Evolutionary conservation across 768 basidiomycete species (phyloP), one percentile per base, ranked within the genome.

Genomic region (Kondoa malvinella): DNA sequence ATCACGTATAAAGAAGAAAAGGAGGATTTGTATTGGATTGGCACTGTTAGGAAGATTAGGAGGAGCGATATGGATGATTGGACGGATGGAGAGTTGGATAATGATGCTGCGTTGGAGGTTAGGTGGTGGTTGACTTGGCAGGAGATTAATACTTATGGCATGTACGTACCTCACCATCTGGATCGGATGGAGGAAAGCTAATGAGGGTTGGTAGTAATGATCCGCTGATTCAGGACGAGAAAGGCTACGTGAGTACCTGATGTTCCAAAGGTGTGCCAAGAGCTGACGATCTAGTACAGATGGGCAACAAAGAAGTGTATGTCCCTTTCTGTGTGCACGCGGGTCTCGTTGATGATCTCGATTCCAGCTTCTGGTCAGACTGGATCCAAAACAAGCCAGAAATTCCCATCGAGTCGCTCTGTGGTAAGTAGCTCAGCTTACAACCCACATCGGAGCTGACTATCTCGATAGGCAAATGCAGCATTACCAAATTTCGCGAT

Each of bases 291-390:
- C 21, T 50, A 50, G 21, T 33, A 25, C 61, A 63, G 61, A 31
- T 63, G 16, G 61, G 61, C 30, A 63, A 63, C 61, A 63, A 63
- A 32, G 61, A 63, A 32, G 30, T 63, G 40, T 50, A 50, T 21
- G 40, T 21, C 8, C 12, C 40, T 50, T 50, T 50, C n/a, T 50
- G 21, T 21, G 21, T 50, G 40, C 21, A 8, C 40, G 40, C 40
- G 40, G 21, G 8, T 8, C 21, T 50, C n/a, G n/a, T 8, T 50
- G 40, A 8, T 50, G 40, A 50, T 21, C 8, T 50, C 8, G 21
- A 8, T 50, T 21, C 8, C 40, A 50, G 40, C 61, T 63, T 63
- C 61, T 63, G 16, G 27, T 31, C 29, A 27, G 61, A 63, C 61
- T 63, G 33, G 29, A 34, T 33, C 61, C 61, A 63, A 34, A 16